Base-by-base conservation (phyloP, 2,329 filamentous ascomycete species). In the Neofusicoccum cordaticola region DNA sequence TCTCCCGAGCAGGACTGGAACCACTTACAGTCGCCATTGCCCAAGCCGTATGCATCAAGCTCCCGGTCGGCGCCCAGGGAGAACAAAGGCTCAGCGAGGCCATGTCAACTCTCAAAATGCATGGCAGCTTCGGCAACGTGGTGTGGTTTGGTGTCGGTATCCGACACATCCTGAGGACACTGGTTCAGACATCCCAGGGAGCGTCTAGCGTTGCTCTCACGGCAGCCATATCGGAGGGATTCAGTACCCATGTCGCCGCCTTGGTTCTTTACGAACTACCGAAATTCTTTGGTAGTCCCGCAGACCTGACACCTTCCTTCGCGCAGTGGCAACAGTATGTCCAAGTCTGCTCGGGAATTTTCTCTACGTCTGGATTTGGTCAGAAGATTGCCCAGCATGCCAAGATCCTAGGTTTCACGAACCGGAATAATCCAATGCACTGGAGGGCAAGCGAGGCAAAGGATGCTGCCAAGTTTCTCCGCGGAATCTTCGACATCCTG, bases 61-160 rank as follows among this genome's bases (percentile, higher is more conserved):
- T 68, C 17, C 62, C 66, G 4, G 52, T 68, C 17, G 66, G 66
- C 4, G 9, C 45, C 9, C 56, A 67, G 27, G 67, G 66, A 13
- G 66, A 67, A 35, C 66, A 63, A 19, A 58, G 64, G 12, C 56
- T 68, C 17, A 41, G 13, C 6, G 64, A 67, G 37, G 51, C 66
- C 2, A 67, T 68, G 64, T 34, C 22, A 9, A 62, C 35, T 12
- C 37, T 68, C 11, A 62, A 56, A 12, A 42, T 58, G 15, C 63
- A 52, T 31, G 65, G 64, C 5, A 35, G 50, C 35, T 65, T 56
- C 44, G 64, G 50, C 3, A 50, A 67, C 11, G 35, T 66, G 12
- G 51, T 68, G 3, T 68, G 64, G 63, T 66, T 68, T 31, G 66
- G 67, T 15, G 42, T 67, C 17, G 67, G 67, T 1, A 45, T 68